Conservation (phyloP, 192 early-diverging fungal species). For the Rhizoclosmatium sp. region DNA sequence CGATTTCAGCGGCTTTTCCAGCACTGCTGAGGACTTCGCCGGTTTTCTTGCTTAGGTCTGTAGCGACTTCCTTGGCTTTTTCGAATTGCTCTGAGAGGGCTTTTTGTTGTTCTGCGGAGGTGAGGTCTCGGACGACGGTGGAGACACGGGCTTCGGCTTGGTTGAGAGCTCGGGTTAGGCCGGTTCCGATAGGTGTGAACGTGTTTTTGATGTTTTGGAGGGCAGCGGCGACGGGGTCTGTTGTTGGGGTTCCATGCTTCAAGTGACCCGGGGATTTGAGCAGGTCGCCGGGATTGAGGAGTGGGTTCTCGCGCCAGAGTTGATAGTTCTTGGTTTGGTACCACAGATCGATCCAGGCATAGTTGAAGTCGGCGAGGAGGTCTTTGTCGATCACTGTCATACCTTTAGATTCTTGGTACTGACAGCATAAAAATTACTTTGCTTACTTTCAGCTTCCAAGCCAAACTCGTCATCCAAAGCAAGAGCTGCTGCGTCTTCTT, state of each 20-base stretch:
- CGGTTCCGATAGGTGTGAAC: constrained; percentile 33
- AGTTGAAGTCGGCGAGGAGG: constrained; percentile 22
- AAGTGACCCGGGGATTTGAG: constrained; percentile 1
- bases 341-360: constrained; percentile 20
- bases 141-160: constrained; percentile 34
- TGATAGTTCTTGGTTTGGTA: constrained; percentile 17
- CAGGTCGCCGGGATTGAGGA: background rate
- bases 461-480: constrained; percentile 3
- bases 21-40: constrained; percentile 1
- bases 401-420: background rate
- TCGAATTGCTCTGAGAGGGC: background rate
- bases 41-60: constrained; percentile 19
- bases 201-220: background rate
- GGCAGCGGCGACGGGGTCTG: constrained; percentile 5
- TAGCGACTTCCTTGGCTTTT: constrained; percentile 19
- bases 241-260: background rate
- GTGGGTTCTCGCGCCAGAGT: background rate
- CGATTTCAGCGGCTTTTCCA: constrained; percentile 25
- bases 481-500: background rate
- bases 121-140: constrained; percentile 15
- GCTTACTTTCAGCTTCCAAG: background rate
- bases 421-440: background rate
- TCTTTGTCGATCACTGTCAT: constrained; percentile 1
- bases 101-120: constrained; percentile 11
- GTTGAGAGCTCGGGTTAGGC: constrained; percentile 10